phyloP scores from a whole-genome alignment of 2,329 filamentous ascomycete species.

The Aspergillus cejpii region DNA sequence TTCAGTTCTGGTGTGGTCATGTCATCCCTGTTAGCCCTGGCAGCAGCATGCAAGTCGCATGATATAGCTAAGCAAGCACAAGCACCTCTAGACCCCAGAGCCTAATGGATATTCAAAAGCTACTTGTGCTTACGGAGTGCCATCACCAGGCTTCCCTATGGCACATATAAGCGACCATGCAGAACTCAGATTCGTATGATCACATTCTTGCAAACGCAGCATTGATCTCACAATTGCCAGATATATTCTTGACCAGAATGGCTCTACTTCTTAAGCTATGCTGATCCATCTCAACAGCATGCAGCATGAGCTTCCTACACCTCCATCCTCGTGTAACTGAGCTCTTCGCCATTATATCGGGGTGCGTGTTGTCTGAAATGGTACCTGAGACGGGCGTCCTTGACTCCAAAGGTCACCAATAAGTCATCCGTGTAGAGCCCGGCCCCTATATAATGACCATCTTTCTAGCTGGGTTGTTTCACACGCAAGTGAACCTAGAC shows the following conservation, averaged over 20 bases:
- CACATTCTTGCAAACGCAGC: slow-evolving; percentile 37
- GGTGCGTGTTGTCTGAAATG: slow-evolving; percentile 18
- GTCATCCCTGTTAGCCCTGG: slow-evolving; percentile 40
- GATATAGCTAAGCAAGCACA: slow-evolving; percentile 10
- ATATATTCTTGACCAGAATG: slow-evolving; percentile 10
- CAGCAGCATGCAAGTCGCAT: slow-evolving; percentile 39
- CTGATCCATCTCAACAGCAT: slow-evolving; percentile 12
- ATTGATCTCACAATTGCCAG: slow-evolving; percentile 25
- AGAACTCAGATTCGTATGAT: slow-evolving; percentile 29
- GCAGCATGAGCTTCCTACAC: slow-evolving; percentile 23
- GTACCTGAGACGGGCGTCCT: slow-evolving; percentile 13
- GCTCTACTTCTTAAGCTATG: background rate
- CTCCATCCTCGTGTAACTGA: slow-evolving; percentile 23
- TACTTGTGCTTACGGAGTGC: slow-evolving; percentile 29
- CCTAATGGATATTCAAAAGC: slow-evolving; percentile 18
- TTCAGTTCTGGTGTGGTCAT: slow-evolving; percentile 38
- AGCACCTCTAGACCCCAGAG: background rate
- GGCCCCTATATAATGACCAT: slow-evolving; percentile 18
- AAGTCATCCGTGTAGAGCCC: slow-evolving; percentile 15
- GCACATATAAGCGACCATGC: slow-evolving; percentile 34
- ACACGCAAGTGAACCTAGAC: slow-evolving; percentile 24
- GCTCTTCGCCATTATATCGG: slow-evolving; percentile 17
- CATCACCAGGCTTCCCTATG: slow-evolving; percentile 37
- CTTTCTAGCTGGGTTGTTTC: slow-evolving; percentile 23
- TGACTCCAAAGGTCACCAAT: slow-evolving; percentile 13